These are phyloP conservation scores for Diaporthe amygdali DNA, from an alignment of 2,329 filamentous ascomycete species.

Conservation along the genomic window DNA sequence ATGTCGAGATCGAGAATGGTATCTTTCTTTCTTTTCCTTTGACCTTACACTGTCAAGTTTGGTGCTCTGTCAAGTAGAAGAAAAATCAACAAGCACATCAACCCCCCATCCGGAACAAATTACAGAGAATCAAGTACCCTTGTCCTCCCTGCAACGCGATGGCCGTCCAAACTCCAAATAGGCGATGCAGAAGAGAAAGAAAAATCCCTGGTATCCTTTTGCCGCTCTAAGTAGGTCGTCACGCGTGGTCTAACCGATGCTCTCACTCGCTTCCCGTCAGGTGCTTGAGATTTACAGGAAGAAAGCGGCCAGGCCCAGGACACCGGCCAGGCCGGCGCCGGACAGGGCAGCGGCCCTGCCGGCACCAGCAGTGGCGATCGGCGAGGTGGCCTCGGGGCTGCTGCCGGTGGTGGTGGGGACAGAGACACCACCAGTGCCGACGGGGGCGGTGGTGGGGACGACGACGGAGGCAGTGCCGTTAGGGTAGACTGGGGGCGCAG, in stretches of 20 bases:
- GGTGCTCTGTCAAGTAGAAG: conserved; percentile 25
- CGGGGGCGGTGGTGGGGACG: conserved; percentile 35
- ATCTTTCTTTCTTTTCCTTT: not conserved
- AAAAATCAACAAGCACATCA: conserved; percentile 28
- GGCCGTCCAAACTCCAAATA: conserved; percentile 33
- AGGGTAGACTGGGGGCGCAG: conserved; percentile 35
- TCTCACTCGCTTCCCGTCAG: conserved; percentile 13
- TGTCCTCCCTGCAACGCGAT: conserved; percentile 16
- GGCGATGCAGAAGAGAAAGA: conserved; percentile 18
- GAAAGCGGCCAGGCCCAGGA: conserved; percentile 64
- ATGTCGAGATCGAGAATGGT: conserved; percentile 5
- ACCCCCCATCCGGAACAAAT: conserved; percentile 29
- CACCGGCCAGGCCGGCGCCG: conserved; percentile 63
- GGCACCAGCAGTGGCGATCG: conserved; percentile 61
- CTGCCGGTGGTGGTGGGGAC: conserved; percentile 28
- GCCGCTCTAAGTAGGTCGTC: conserved; percentile 24
- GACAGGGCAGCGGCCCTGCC: conserved; percentile 62
- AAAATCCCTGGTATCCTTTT: conserved; percentile 1
- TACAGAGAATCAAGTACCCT: conserved; percentile 26
- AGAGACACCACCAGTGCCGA: conserved; percentile 32
- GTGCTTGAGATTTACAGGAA: conserved; percentile 57
- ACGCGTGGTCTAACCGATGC: conserved; percentile 33
- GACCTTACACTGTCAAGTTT: not conserved
- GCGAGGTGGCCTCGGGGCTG: conserved; percentile 40
- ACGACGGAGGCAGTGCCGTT: conserved; percentile 43